These are phyloP conservation scores for Wickerhamiella qilinensis DNA, from an alignment of 805 yeast genomes.

Conservation along the genomic window DNA sequence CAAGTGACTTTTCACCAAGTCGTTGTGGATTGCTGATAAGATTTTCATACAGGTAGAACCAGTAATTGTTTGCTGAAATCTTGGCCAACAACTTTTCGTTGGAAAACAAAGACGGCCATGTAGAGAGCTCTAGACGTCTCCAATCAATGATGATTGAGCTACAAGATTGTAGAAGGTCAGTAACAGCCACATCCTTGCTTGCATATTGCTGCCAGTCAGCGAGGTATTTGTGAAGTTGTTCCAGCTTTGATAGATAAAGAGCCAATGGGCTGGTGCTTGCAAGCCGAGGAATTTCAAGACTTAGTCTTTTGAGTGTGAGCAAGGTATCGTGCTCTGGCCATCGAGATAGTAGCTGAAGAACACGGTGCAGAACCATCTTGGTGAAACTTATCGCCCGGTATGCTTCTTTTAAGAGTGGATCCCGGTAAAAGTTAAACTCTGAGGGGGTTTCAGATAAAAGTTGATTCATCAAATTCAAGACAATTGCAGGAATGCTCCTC, in stretches of 20 bases:
- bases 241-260: constrained; percentile 61
- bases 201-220: constrained; percentile 94
- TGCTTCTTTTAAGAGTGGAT: constrained; percentile 43
- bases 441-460: constrained; percentile 15
- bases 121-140: constrained; percentile 73
- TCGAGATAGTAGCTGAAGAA: constrained; percentile 33
- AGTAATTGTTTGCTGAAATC: constrained; percentile 57
- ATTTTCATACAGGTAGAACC: constrained; percentile 80
- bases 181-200: constrained; percentile 54
- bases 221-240: constrained; percentile 67
- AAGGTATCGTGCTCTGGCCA: constrained; percentile 97
- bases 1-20: constrained; percentile 24
- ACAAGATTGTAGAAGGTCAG: constrained; percentile 35
- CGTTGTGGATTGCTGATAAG: constrained; percentile 24
- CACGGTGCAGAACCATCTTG: constrained; percentile 29
- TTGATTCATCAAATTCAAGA: background rate
- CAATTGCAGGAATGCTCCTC: constrained; percentile 8
- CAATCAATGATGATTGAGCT: constrained; percentile 67
- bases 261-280: constrained; percentile 62
- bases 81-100: constrained; percentile 37
- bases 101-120: constrained; percentile 66
- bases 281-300: constrained; percentile 46
- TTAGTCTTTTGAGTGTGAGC: constrained; percentile 44
- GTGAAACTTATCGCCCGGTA: constrained; percentile 38
- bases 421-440: constrained; percentile 49